A percentile compares a stretch with the other conserved stretches of the same genome.
These are phyloP conservation scores for Phytophthora agathidicida DNA, from an alignment of 352 stramenopile species.

Conservation along the genomic window DNA sequence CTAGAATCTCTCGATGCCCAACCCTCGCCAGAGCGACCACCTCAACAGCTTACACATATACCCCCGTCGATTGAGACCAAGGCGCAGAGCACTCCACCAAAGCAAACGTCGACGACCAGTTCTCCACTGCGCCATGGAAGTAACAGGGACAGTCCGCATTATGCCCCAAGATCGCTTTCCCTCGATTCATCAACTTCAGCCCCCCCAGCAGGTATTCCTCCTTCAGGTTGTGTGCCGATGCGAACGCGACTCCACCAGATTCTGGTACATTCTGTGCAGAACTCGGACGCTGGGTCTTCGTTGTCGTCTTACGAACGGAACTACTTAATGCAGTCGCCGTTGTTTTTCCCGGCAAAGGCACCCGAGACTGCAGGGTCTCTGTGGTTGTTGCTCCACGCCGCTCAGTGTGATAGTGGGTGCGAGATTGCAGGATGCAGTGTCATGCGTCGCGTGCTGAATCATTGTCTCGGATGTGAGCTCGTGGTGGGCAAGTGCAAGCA, in stretches of 20 bases:
- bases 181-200: slow-evolving; percentile 35
- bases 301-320: slow-evolving; percentile 54
- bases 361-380: slow-evolving; percentile 69
- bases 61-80: slow-evolving; percentile 27
- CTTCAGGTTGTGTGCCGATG: slow-evolving; percentile 39
- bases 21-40: slow-evolving; percentile 9
- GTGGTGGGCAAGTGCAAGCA: slow-evolving; percentile 68
- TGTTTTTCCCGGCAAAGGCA: slow-evolving; percentile 60
- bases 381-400: slow-evolving; percentile 69
- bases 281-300: slow-evolving; percentile 47
- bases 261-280: slow-evolving; percentile 48
- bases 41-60: slow-evolving; percentile 12
- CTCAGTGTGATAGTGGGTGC: slow-evolving; percentile 51
- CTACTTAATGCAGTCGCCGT: slow-evolving; percentile 58
- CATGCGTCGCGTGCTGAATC: slow-evolving; percentile 72
- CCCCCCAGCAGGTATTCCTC: slow-evolving; percentile 26
- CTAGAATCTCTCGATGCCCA: slow-evolving; percentile 16
- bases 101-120: slow-evolving; percentile 25
- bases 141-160: slow-evolving; percentile 26
- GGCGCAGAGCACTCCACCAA: slow-evolving; percentile 6
- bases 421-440: slow-evolving; percentile 67
- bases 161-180: slow-evolving; percentile 32
- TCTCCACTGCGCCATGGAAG: slow-evolving; percentile 24
- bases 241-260: slow-evolving; percentile 50
- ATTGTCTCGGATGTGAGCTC: slow-evolving; percentile 66